Percentiles rank a stretch among this genome's conserved stretches.
Conservation (phyloP, 2,329 filamentous ascomycete species). For the Colletotrichum musicola region DNA sequence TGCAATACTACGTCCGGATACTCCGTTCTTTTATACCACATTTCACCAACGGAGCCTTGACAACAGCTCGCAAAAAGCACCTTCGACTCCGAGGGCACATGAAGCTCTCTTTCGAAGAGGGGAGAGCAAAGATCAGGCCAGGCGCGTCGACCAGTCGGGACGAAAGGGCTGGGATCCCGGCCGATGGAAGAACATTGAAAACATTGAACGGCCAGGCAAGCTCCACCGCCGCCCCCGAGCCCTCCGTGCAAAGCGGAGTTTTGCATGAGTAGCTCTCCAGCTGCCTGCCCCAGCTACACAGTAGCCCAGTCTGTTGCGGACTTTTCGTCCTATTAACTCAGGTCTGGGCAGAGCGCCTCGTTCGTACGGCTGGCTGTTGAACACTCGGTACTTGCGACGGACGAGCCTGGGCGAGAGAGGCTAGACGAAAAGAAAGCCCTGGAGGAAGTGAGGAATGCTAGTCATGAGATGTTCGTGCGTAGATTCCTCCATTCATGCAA, state of each 20-base stretch:
- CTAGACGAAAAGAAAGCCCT: too few relatives aligned
- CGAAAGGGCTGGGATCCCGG: conserved; percentile 6
- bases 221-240: conserved; percentile 5
- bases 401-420: too few relatives aligned
- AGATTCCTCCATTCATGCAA: conserved; percentile 13
- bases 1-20: not conserved
- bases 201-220: not conserved
- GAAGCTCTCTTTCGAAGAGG: not conserved
- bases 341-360: not conserved
- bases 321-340: conserved; percentile 3
- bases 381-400: not conserved
- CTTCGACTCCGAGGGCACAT: not conserved
- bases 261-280: conserved; percentile 5
- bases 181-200: not conserved
- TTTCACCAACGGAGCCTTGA: not conserved
- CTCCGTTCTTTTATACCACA: not conserved
- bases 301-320: conserved; percentile 1
- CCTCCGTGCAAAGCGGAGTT: conserved; percentile 21
- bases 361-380: not conserved
- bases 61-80: not conserved
- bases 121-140: not conserved
- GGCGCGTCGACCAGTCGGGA: conserved; percentile 10
- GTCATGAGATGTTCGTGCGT: conserved; percentile 19
- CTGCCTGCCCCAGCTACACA: not conserved
- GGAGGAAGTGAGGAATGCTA: conserved; percentile 1